A percentile compares a stretch with the other conserved stretches of the same genome.
Conservation (phyloP, 176 grass and related monocot genomes). For the bread wheat (Triticum aestivum) region DNA sequence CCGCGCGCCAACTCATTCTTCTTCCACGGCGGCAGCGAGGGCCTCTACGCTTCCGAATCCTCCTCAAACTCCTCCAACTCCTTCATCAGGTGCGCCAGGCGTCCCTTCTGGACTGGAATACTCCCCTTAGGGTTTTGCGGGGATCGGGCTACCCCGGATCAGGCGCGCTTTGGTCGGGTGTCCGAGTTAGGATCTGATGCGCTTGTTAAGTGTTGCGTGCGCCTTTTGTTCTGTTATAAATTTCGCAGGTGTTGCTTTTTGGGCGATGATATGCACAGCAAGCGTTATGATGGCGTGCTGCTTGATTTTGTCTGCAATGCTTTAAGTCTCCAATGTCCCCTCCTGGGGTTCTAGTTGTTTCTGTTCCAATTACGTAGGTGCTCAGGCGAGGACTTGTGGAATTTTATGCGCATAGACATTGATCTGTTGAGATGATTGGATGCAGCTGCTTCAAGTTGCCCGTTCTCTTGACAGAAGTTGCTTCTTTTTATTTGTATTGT, state of each 20-base stretch:
- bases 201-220: not conserved
- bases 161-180: not conserved
- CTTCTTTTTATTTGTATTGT: not conserved
- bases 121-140: slow-evolving; percentile 30
- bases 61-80: slow-evolving; percentile 58
- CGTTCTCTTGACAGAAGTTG: not conserved
- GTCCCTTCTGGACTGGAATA: not conserved
- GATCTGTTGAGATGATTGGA: slow-evolving; percentile 10
- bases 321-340: not conserved
- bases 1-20: slow-evolving; percentile 96
- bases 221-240: slow-evolving; percentile 24
- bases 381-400: not conserved
- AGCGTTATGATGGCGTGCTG: not conserved
- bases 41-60: slow-evolving; percentile 72
- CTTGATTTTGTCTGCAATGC: slow-evolving; percentile 5
- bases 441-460: not conserved
- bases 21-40: slow-evolving; percentile 98
- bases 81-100: slow-evolving; percentile 62
- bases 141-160: slow-evolving; percentile 2
- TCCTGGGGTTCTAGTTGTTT: not conserved
- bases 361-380: not conserved
- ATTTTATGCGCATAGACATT: slow-evolving; percentile 7
- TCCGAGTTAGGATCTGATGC: slow-evolving; percentile 18
- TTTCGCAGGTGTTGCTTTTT: slow-evolving; percentile 1
- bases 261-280: not conserved